Evolutionary conservation across 2,329 filamentous ascomycete species (phyloP).

Genomic region (Zelopaecilomyces penicillatus): DNA sequence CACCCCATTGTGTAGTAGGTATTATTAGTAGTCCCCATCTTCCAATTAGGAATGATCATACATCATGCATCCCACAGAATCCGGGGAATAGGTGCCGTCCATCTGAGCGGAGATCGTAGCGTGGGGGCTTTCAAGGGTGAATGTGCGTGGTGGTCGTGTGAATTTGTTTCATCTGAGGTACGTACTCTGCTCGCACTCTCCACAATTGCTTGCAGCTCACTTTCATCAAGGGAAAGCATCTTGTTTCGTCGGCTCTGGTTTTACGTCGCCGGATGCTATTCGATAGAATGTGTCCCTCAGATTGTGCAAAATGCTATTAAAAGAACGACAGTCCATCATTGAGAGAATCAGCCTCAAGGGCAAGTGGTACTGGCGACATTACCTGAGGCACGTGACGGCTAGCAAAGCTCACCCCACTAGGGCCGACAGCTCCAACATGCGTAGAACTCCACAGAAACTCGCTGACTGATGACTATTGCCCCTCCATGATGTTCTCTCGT

Average conservation of each 20-base stretch:
- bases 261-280: too few species aligned
- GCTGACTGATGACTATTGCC: slow-evolving; percentile 12
- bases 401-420: too few species aligned
- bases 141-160: not conserved
- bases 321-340: too few species aligned
- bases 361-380: too few species aligned
- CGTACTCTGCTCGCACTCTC: too few species aligned
- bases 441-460: slow-evolving; percentile 4
- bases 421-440: not conserved
- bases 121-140: not conserved
- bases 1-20: not conserved
- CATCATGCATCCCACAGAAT: not conserved
- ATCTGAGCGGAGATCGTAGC: not conserved
- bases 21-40: not conserved
- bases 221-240: too few species aligned
- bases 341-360: slow-evolving; percentile 6
- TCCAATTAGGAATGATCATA: slow-evolving; percentile 12
- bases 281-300: too few species aligned
- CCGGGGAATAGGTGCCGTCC: slow-evolving; percentile 1
- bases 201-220: too few species aligned
- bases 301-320: too few species aligned
- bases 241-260: too few species aligned
- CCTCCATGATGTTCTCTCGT: slow-evolving; percentile 6
- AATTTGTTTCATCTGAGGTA: too few species aligned
- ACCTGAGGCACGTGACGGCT: too few species aligned